These are phyloP conservation scores for Pilasporangium apinafurcum DNA, from an alignment of 352 stramenopile genomes.

Conservation along the genomic window DNA sequence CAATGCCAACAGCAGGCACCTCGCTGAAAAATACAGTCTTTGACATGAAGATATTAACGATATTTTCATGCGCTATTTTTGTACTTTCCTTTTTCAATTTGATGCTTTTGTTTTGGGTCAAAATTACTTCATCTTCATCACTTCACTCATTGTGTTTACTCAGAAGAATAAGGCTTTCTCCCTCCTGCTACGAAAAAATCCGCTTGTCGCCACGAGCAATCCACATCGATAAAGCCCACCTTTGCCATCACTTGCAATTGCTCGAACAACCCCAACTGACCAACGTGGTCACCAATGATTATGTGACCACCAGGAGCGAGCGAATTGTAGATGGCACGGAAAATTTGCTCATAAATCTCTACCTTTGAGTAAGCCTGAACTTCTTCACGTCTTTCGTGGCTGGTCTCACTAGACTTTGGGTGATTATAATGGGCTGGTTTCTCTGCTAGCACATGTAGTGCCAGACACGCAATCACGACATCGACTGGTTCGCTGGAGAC, in stretches of 20 bases:
- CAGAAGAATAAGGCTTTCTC: conserved; percentile 17
- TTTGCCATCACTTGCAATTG: conserved; percentile 50
- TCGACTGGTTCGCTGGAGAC: conserved; percentile 28
- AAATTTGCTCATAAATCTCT: conserved; percentile 43
- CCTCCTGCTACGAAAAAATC: conserved; percentile 73
- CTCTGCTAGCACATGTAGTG: conserved; percentile 62
- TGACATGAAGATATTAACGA: too few relatives aligned
- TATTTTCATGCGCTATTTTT: too few relatives aligned
- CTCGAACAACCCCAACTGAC: conserved; percentile 50
- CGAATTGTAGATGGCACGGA: conserved; percentile 41
- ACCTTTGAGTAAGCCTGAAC: conserved; percentile 8
- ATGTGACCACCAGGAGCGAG: conserved; percentile 58
- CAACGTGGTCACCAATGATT: conserved; percentile 69
- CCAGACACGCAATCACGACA: conserved; percentile 54
- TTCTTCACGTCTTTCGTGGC: too few relatives aligned
- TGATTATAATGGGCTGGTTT: conserved; percentile 39
- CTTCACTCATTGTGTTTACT: conserved; percentile 1
- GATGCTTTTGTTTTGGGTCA: too few relatives aligned
- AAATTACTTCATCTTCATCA: too few relatives aligned
- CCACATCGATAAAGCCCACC: conserved; percentile 65
- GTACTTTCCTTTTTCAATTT: too few relatives aligned
- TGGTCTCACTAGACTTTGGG: too few relatives aligned
- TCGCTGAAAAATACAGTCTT: too few relatives aligned
- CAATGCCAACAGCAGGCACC: too few relatives aligned
- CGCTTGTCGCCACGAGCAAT: conserved; percentile 65